Evolutionary conservation across 129 eudicot genomes (phyloP), one percentile per base, ranked within the genome.

Genomic region (Flaveria brownii): DNA sequence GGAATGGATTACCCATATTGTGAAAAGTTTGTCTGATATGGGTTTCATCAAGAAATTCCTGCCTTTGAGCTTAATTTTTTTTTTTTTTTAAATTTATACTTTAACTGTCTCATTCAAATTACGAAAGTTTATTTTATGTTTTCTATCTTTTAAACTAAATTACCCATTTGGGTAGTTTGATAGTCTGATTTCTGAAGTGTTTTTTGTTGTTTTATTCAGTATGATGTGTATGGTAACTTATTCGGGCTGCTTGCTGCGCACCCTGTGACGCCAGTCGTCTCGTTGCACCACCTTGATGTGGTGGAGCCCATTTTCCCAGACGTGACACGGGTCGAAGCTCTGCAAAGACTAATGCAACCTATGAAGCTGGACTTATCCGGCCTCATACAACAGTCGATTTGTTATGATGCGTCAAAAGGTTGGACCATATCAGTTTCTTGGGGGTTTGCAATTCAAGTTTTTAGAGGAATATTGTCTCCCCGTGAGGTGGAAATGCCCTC

Each of bases 401-500:
- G 98, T 84, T 94, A 94, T 39, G 88, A 88, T 15, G 73, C 62
- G 1, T 65, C 59, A 12, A 87, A 85, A 47, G 80, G 82, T 73
- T 94, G 98, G 98, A 94, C 97, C 2, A 77, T 94, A 30, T 94
- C 98, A 1, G 97, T 94, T 15, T 94, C 98, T 18, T 94, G 98
- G 98, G 98, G 98, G 5, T 94, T 87, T 76, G 97, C 98, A 0
- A 79, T 94, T 67, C 98, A 94, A 70, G 84, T 94, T 36, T 82
- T 94, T 41, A 87, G 98, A 15, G 98, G 98, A 71, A 80, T 94
- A 15, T 61, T 91, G 71, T 94, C 98, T 0, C 97, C 98, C 16
- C 90, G 98, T 9, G 98, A 94, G 64, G 81, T 93, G 55, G 98
- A 94, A 78, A 94, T 94, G 98, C 98, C 98, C 0, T 90, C 98